phyloP scores from a whole-genome alignment of 257 asterid species.

The Gynochthodes officinalis region DNA sequence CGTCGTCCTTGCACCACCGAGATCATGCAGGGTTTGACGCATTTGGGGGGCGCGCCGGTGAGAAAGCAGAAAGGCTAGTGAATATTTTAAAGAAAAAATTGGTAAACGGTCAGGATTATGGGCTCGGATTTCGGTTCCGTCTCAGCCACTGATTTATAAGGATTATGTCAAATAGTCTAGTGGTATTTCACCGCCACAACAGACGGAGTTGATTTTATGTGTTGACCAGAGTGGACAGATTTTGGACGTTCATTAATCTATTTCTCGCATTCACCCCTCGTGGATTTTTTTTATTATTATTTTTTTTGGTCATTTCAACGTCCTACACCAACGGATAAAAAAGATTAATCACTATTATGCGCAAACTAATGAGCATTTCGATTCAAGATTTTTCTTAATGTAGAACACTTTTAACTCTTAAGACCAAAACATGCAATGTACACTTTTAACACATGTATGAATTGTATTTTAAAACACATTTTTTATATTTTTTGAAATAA shows the following conservation, averaged over 20 bases:
- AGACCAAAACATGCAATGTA: no score
- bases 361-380: no score
- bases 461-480: no score
- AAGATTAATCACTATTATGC: no score
- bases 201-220: slow-evolving; percentile 12
- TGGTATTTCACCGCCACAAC: slow-evolving; percentile 28
- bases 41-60: slow-evolving; percentile 27
- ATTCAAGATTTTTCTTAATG: no score
- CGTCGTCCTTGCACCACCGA: slow-evolving; percentile 23
- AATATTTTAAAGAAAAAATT: not conserved
- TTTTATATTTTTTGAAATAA: no score
- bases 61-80: not conserved
- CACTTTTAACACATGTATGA: no score
- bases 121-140: not conserved
- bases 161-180: not conserved
- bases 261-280: no score
- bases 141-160: not conserved
- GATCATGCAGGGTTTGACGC: slow-evolving; percentile 1
- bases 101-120: slow-evolving; percentile 17
- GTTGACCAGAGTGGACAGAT: not conserved
- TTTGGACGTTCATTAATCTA: not conserved
- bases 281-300: no score
- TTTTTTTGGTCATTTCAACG: no score
- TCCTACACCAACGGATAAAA: no score
- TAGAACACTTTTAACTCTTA: no score